Percentiles rank a stretch among this genome's conserved stretches.
These are phyloP conservation scores for Thielaviopsis ethacetica DNA, from an alignment of 2,329 filamentous ascomycete species.

Conservation along the genomic window DNA sequence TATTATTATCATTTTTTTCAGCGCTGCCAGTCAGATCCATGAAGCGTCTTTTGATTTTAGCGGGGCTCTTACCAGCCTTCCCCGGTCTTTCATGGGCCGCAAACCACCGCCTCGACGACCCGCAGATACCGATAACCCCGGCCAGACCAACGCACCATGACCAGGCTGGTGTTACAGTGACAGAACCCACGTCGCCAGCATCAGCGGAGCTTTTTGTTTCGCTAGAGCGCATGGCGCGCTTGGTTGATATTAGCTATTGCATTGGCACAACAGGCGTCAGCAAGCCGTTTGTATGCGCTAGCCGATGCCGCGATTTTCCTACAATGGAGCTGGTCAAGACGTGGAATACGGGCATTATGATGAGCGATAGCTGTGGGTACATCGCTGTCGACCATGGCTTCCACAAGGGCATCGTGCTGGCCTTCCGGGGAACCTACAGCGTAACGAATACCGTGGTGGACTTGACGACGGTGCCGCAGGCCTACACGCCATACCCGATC, in stretches of 20 bases:
- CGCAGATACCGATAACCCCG: background rate
- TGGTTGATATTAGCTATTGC: constrained; percentile 92
- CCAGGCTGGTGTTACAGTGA: background rate
- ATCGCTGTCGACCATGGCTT: constrained; percentile 63
- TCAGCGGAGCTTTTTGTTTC: constrained; percentile 55
- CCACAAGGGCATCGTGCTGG: constrained; percentile 50
- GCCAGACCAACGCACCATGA: background rate
- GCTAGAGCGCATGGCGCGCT: constrained; percentile 72
- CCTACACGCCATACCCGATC: constrained; percentile 74
- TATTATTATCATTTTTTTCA: background rate
- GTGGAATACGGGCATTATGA: constrained; percentile 77
- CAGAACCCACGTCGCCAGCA: constrained; percentile 20
- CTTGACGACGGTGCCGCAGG: constrained; percentile 73
- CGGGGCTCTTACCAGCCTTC: constrained; percentile 2
- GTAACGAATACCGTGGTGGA: constrained; percentile 83
- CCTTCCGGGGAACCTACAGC: constrained; percentile 89
- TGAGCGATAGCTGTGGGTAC: constrained; percentile 88
- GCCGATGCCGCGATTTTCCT: constrained; percentile 71
- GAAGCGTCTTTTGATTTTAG: background rate
- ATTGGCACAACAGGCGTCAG: constrained; percentile 70
- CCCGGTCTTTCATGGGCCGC: background rate
- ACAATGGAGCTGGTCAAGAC: constrained; percentile 63
- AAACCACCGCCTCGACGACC: background rate
- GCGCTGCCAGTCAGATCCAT: background rate
- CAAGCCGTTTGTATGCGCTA: constrained; percentile 71